Base-by-base conservation (phyloP, 176 grass and related monocot species). In the Paspalum notatum region DNA sequence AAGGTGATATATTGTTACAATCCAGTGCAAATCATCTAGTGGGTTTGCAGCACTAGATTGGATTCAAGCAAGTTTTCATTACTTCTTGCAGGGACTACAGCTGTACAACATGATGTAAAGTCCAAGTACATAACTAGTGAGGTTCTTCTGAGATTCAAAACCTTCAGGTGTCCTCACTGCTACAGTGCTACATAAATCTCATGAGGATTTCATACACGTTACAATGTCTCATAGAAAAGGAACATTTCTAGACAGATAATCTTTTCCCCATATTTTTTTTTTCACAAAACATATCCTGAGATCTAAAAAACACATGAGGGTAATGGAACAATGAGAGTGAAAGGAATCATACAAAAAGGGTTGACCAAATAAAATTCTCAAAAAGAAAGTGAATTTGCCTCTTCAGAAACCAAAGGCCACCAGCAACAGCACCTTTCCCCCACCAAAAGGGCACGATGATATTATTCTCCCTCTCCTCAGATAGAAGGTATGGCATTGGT, bases 331-430 rank as follows among this genome's bases (percentile, higher is more conserved):
- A 61, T 45, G 22, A 50, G 42, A 60, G 22, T 13, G 62, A 66
- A 65, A 48, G 71, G 61, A 80, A 88, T 62, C 53, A 68, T 27
- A 80, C 13, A 59, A 75, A 68, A 85, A 75, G 70, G 62, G 85
- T 82, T 87, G 55, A 87, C 79, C 0, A 32, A 75, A 80, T 41
- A 60, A 83, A 18, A 75, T 68, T 80, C 18, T 51, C 24, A 13
- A 84, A 69, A 70, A 20, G 55, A 75, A 74, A 69, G 62, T 62
- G 38, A 54, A 47, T 5, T 53, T 39, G 69, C 62, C 53, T 54
- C 20, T 89, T 40, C 68, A 51, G 69, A 62, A 55, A 66, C 44
- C 61, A 84, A 80, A 69, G 46, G 75, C 12, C 69, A 74, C 27
- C 18, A 68, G 53, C 39, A 22, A 6, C 7, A 62, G 13, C 46